Evolutionary conservation across 2,329 filamentous ascomycete genomes (phyloP), one percentile per base, ranked within the genome.

Genomic region (Xylariaceae sp.): DNA sequence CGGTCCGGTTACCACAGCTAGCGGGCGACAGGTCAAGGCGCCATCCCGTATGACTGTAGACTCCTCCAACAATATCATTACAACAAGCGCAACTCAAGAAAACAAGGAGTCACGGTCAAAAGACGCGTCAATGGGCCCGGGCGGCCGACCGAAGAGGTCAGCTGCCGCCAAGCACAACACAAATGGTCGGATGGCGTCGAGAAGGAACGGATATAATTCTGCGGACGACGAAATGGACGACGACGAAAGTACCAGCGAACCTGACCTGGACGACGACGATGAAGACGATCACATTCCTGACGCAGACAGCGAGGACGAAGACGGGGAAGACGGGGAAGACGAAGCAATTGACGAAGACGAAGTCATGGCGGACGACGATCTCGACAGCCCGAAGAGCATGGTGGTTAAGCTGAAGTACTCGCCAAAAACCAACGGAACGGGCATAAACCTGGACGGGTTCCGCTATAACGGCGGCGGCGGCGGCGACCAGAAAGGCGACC

Each of bases 11-110:
- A 75, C 88, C 47, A 97, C 94, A 3, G 86, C 89, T 19, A 96
- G 91, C 68, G 94, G 94, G 19, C 84, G 94, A 19, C 90, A 96
- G 67, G 85, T 96, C 59, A 81, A 84, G 60, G 83, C 86, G 43
- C 83, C 85, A 8, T 77, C 77, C 4, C 82, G 87, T 29, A 74
- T 85, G 41, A 88, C 87, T 49, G 83, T 82, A 12, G 83, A 86
- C 57, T 74, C 74, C 21, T 71, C 69, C 16, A 76, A 73, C 63
- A 75, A 70, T 53, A 75, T 73, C 3, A 75, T 71, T 18, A 73
- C 74, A n/a, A 80, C 77, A 55, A 61, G 69, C 61, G 44, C 71
- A 16, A 61, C 57, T 13, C 64, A 58, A 45, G 64, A 66, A 18
- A 63, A 67, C n/a, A 67, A 65, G 5, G 54, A 62, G 1, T 63